Percentiles rank a stretch among this genome's conserved stretches.
phyloP scores from a whole-genome alignment of 2,329 filamentous ascomycete genomes.

The Emergomyces orientalis region DNA sequence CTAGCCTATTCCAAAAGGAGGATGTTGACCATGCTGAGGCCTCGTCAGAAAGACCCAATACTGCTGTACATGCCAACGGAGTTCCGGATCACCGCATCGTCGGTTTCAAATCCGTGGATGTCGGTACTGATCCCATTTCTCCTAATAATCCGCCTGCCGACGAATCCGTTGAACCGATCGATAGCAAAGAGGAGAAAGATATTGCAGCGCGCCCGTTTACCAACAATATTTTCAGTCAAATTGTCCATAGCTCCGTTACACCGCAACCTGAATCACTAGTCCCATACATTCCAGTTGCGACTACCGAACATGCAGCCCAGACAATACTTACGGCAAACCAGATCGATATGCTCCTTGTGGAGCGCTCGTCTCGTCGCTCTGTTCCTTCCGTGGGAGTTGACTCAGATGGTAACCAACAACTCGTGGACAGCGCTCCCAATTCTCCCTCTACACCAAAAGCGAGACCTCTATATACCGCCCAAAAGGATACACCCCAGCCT shows the following conservation, averaged over 20 bases:
- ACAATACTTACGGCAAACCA: conserved; percentile 73
- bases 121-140: not conserved
- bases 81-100: conserved; percentile 9
- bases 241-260: conserved; percentile 4
- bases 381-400: conserved; percentile 21
- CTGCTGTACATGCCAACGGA: conserved; percentile 16
- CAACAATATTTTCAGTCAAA: conserved; percentile 3
- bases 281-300: conserved; percentile 31
- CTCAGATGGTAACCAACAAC: not conserved
- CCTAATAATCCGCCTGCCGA: not conserved
- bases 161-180: not conserved
- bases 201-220: not conserved
- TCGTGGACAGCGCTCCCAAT: conserved; percentile 18
- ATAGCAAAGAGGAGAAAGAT: not conserved
- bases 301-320: conserved; percentile 65
- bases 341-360: conserved; percentile 65
- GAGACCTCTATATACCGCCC: conserved; percentile 26
- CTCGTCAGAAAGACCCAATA: conserved; percentile 14
- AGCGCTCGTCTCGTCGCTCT: conserved; percentile 35
- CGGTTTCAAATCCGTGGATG: conserved; percentile 1
- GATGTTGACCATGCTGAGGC: conserved; percentile 17
- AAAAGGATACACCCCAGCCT: conserved; percentile 22
- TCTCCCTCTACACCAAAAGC: conserved; percentile 33
- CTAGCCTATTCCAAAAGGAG: conserved; percentile 11
- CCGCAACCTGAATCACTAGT: not conserved